Conservation (phyloP, 176 grass and related monocot species). For the Secale cereale region DNA sequence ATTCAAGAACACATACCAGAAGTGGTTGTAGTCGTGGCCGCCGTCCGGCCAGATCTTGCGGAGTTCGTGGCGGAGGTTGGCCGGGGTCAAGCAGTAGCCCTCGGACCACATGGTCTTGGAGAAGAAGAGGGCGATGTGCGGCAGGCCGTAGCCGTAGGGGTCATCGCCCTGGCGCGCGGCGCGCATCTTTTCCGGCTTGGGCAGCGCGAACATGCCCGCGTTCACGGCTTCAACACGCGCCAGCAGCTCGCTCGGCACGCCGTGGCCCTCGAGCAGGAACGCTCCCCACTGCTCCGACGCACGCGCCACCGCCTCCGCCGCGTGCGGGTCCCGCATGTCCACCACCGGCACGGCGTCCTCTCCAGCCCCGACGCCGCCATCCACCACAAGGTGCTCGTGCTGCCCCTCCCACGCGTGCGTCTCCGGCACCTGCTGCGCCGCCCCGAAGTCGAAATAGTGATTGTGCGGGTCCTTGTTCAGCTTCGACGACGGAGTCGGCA, state of each 20-base stretch:
- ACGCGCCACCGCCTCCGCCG: conserved; percentile 3
- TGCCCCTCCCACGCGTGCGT: conserved; percentile 74
- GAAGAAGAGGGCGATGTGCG: conserved; percentile 95
- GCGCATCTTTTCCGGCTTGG: conserved; percentile 51
- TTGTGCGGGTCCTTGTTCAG: conserved; percentile 29
- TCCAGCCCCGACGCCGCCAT: background rate
- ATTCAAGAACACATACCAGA: too few relatives aligned
- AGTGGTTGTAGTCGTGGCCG: background rate
- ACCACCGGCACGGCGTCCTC: conserved; percentile 64
- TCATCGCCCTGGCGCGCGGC: conserved; percentile 50
- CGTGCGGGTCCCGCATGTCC: conserved; percentile 32
- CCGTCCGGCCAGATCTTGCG: conserved; percentile 77
- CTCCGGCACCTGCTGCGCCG: conserved; percentile 56
- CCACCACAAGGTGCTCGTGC: conserved; percentile 51
- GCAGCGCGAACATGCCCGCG: conserved; percentile 72
- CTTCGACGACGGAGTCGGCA: conserved; percentile 58
- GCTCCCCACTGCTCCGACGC: conserved; percentile 80
- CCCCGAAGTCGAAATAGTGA: conserved; percentile 32
- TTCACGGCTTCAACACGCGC: conserved; percentile 48
- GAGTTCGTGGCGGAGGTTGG: conserved; percentile 52
- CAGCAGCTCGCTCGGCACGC: conserved; percentile 39
- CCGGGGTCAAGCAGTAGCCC: conserved; percentile 82
- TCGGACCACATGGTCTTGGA: conserved; percentile 99
- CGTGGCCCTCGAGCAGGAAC: conserved; percentile 67
- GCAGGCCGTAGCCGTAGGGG: conserved; percentile 72